phyloP scores from a whole-genome alignment of 495 filamentous ascomycete species.

The Penicillium longicatenatum region DNA sequence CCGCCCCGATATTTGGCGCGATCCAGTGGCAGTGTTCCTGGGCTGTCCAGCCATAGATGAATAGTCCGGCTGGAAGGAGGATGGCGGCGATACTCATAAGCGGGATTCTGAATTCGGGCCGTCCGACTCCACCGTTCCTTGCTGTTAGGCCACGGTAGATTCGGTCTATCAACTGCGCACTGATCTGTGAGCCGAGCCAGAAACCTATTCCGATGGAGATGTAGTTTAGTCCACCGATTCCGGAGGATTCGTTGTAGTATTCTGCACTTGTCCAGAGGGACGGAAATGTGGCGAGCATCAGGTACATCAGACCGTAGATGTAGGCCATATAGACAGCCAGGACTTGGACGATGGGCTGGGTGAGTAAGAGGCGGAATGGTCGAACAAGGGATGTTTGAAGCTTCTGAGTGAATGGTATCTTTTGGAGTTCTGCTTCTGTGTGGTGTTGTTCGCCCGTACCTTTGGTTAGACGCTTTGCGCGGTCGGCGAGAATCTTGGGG shows the following conservation, averaged over 20 bases:
- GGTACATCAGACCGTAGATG: slow-evolving; percentile 72
- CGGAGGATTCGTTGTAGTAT: slow-evolving; percentile 60
- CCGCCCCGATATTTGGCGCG: slow-evolving; percentile 67
- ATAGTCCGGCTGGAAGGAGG: slow-evolving; percentile 62
- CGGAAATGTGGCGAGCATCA: slow-evolving; percentile 70
- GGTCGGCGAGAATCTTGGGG: slow-evolving; percentile 57
- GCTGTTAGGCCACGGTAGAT: slow-evolving; percentile 65
- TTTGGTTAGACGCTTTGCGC: slow-evolving; percentile 58
- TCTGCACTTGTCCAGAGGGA: slow-evolving; percentile 54
- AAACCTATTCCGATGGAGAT: slow-evolving; percentile 70
- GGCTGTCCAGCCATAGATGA: slow-evolving; percentile 73
- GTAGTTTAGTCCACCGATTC: slow-evolving; percentile 68
- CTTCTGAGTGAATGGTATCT: slow-evolving; percentile 39
- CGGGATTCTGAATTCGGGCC: slow-evolving; percentile 71
- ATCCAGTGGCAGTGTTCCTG: slow-evolving; percentile 68
- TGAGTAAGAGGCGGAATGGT: slow-evolving; percentile 57
- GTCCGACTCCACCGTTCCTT: slow-evolving; percentile 56
- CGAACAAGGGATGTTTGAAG: slow-evolving; percentile 48
- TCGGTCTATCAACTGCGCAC: slow-evolving; percentile 62
- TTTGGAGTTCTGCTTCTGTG: slow-evolving; percentile 61
- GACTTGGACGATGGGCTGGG: slow-evolving; percentile 62
- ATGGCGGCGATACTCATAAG: slow-evolving; percentile 60
- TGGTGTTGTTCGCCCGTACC: slow-evolving; percentile 66
- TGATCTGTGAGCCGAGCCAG: slow-evolving; percentile 63
- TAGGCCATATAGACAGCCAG: slow-evolving; percentile 67